These are phyloP conservation scores for Ustilago curta DNA, from an alignment of 1,284 basidiomycete genomes.

Conservation along the genomic window DNA sequence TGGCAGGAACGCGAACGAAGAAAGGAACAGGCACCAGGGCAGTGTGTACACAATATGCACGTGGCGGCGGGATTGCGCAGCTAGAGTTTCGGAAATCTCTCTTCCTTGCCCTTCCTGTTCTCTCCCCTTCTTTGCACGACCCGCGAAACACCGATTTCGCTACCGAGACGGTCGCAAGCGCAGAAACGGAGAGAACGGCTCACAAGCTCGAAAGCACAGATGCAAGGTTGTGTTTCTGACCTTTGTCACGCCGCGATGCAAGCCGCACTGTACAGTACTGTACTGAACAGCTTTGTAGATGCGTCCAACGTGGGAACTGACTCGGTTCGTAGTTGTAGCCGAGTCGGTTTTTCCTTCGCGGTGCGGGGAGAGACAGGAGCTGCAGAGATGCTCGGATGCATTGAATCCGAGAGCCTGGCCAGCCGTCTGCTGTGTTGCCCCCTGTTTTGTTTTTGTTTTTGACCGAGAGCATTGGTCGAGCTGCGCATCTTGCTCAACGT, in stretches of 20 bases:
- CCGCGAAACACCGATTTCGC: neutral
- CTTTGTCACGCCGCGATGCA: too few relatives aligned
- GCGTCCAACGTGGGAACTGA: neutral
- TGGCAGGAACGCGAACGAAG: neutral
- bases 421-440: neutral
- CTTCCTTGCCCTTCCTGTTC: neutral
- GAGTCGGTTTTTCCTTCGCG: neutral
- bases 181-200: too few relatives aligned
- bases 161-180: neutral
- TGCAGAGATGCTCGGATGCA: slow-evolving; percentile 6
- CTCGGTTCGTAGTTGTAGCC: too few relatives aligned
- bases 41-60: slow-evolving; percentile 4
- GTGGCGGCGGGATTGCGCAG: slow-evolving; percentile 2
- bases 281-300: too few relatives aligned
- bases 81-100: slow-evolving; percentile 6
- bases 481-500: too few relatives aligned
- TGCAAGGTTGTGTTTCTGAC: too few relatives aligned
- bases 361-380: neutral
- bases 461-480: too few relatives aligned
- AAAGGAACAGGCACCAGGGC: neutral
- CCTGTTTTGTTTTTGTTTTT: too few relatives aligned
- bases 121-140: too few relatives aligned
- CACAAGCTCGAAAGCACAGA: too few relatives aligned
- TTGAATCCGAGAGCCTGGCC: slow-evolving; percentile 1
- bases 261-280: too few relatives aligned